Evolutionary conservation across 1,284 basidiomycete species (phyloP).

Genomic region (Sporisorium scitamineum): DNA sequence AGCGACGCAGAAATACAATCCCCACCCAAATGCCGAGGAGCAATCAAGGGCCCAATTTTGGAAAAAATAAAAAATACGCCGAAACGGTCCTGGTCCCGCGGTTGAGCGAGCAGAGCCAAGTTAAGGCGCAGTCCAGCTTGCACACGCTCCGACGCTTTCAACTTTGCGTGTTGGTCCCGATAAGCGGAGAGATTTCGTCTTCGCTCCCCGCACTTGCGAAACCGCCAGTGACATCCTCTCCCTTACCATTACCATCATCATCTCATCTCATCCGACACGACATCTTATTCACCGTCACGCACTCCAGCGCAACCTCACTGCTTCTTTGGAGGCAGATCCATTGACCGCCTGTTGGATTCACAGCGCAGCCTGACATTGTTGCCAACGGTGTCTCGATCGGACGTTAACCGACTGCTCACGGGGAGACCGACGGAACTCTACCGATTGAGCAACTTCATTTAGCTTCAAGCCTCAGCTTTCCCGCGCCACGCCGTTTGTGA

Average conservation of each 20-base stretch:
- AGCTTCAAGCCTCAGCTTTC: not conserved
- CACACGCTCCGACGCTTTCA: not conserved
- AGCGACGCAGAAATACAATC: no score
- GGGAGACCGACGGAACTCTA: not conserved
- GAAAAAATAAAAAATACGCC: not conserved
- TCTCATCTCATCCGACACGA: not conserved
- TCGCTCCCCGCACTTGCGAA: not conserved
- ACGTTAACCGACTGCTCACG: conserved; percentile 8
- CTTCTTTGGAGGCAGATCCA: not conserved
- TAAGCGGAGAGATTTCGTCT: not conserved
- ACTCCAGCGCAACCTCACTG: not conserved
- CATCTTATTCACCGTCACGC: not conserved
- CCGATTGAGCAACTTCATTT: not conserved
- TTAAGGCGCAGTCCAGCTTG: not conserved
- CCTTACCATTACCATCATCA: not conserved
- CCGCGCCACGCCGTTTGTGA: not conserved
- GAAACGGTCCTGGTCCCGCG: conserved; percentile 8
- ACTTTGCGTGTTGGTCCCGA: not conserved
- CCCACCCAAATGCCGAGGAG: conserved; percentile 3
- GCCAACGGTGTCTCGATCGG: conserved; percentile 4
- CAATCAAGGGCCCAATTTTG: conserved; percentile 12
- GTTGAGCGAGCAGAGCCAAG: not conserved
- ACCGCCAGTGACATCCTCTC: not conserved
- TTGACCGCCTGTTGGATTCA: not conserved
- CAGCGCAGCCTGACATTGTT: not conserved